These are phyloP conservation scores for Cordyceps militaris DNA, from an alignment of 2,329 filamentous ascomycete genomes.

Conservation along the genomic window DNA sequence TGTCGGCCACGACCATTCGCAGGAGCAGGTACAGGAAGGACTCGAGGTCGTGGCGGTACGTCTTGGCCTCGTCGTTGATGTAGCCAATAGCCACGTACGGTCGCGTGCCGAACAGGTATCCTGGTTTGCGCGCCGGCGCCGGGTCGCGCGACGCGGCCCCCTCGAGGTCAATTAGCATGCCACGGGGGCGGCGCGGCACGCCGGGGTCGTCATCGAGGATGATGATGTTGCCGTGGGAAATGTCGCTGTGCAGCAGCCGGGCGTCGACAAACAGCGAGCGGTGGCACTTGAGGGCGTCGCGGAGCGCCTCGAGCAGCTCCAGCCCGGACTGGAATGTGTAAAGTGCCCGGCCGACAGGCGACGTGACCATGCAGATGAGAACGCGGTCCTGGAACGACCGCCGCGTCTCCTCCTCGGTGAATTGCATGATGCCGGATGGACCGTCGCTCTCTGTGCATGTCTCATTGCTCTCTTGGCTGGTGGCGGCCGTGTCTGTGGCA, in stretches of 20 bases:
- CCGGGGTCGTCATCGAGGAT: constrained; percentile 3
- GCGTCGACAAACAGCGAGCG: constrained; percentile 14
- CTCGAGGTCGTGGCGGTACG: constrained; percentile 23
- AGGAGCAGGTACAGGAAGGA: constrained; percentile 23
- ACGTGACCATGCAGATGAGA: constrained; percentile 17
- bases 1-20: constrained; percentile 11
- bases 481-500: not conserved
- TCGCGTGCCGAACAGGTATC: not conserved
- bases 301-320: constrained; percentile 17
- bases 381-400: constrained; percentile 18
- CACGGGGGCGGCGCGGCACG: constrained; percentile 1
- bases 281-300: constrained; percentile 19
- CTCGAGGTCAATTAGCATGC: constrained; percentile 19
- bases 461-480: too few species aligned
- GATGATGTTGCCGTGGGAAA: constrained; percentile 18
- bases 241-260: constrained; percentile 15
- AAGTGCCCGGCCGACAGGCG: constrained; percentile 18
- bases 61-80: constrained; percentile 10
- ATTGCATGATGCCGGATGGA: not conserved
- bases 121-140: not conserved
- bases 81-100: constrained; percentile 20
- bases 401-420: constrained; percentile 13
- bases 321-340: constrained; percentile 14
- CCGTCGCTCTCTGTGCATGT: too few species aligned
- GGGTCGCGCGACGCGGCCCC: constrained; percentile 13